Evolutionary conservation across 2,329 filamentous ascomycete genomes (phyloP).

Genomic region (Parasarocladium wereldwijsianum): DNA sequence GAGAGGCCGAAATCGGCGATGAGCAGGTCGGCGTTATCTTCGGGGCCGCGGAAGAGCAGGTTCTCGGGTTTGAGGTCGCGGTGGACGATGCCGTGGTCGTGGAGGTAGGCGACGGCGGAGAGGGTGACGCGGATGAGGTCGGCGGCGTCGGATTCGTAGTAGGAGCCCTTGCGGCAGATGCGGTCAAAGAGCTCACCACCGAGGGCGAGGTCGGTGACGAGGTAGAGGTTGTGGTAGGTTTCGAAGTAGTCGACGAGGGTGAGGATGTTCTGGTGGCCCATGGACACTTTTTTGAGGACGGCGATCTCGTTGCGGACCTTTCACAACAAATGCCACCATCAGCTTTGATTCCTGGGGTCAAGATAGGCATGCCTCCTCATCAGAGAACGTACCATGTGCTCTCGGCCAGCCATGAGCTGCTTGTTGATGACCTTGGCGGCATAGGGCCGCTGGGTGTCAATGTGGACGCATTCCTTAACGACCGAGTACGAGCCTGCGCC

Average conservation of each 20-base stretch:
- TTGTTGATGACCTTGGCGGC: slow-evolving; percentile 99
- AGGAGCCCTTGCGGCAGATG: slow-evolving; percentile 95
- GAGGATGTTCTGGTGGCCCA: slow-evolving; percentile 96
- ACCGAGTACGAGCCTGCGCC: slow-evolving; percentile 96
- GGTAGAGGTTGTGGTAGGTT: slow-evolving; percentile 98
- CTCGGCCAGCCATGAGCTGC: slow-evolving; percentile 86
- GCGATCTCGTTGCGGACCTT: slow-evolving; percentile 96
- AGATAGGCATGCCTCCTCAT: too few relatives aligned
- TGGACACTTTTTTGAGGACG: slow-evolving; percentile 92
- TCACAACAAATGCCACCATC: background rate
- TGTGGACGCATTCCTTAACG: slow-evolving; percentile 97
- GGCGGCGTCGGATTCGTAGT: slow-evolving; percentile 94
- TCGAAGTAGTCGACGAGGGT: slow-evolving; percentile 98
- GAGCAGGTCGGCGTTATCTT: slow-evolving; percentile 91
- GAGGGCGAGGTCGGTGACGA: slow-evolving; percentile 91
- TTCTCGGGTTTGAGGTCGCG: slow-evolving; percentile 97
- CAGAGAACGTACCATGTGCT: slow-evolving; percentile 79
- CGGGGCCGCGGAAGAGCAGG: slow-evolving; percentile 86
- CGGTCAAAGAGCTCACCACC: slow-evolving; percentile 96
- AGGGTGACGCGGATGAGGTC: slow-evolving; percentile 89
- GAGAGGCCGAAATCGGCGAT: slow-evolving; percentile 96
- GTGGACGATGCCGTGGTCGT: slow-evolving; percentile 97
- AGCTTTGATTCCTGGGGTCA: too few relatives aligned
- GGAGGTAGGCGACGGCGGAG: slow-evolving; percentile 94
- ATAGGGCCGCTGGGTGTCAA: slow-evolving; percentile 95